Evolutionary conservation across 140 eudicot genomes (phyloP).

Genomic region (Ambrosia hybrid): DNA sequence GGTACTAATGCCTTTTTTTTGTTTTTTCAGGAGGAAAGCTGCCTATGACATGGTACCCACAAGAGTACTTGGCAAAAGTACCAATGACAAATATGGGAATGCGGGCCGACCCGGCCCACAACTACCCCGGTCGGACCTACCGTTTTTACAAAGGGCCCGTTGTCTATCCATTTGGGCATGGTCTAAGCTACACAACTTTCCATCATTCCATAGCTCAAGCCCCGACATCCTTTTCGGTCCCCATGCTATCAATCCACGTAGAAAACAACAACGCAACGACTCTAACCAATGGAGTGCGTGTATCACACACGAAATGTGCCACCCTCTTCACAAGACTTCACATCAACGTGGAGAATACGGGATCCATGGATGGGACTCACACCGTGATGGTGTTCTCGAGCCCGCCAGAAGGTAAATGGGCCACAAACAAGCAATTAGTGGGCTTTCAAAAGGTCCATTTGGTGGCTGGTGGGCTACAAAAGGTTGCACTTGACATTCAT

Average conservation of each 20-base stretch:
- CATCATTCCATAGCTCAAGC: constrained; percentile 55
- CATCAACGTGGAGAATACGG: constrained; percentile 69
- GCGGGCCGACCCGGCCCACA: constrained; percentile 74
- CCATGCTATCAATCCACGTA: constrained; percentile 39
- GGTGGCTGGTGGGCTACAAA: constrained; percentile 51
- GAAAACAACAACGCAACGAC: constrained; percentile 43
- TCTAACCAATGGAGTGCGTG: constrained; percentile 44
- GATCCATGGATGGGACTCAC: constrained; percentile 75
- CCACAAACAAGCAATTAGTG: constrained; percentile 49
- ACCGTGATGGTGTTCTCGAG: constrained; percentile 64
- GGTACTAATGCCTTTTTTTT: too few relatives aligned
- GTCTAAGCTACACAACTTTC: constrained; percentile 75
- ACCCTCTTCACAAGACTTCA: constrained; percentile 48
- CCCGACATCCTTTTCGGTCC: constrained; percentile 49
- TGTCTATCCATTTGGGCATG: constrained; percentile 76
- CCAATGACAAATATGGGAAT: constrained; percentile 89
- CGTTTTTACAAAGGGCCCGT: constrained; percentile 86
- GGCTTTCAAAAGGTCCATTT: constrained; percentile 82
- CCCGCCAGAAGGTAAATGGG: constrained; percentile 65
- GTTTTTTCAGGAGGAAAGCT: constrained; percentile 80
- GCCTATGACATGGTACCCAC: constrained; percentile 99
- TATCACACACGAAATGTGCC: constrained; percentile 59
- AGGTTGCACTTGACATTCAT: constrained; percentile 49
- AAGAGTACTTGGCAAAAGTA: constrained; percentile 56
- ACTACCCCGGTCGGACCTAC: constrained; percentile 96